A percentile compares a stretch with the other conserved stretches of the same genome.
Evolutionary conservation across 2,329 filamentous ascomycete genomes (phyloP).

Genomic region (Aspergillus piperis): DNA sequence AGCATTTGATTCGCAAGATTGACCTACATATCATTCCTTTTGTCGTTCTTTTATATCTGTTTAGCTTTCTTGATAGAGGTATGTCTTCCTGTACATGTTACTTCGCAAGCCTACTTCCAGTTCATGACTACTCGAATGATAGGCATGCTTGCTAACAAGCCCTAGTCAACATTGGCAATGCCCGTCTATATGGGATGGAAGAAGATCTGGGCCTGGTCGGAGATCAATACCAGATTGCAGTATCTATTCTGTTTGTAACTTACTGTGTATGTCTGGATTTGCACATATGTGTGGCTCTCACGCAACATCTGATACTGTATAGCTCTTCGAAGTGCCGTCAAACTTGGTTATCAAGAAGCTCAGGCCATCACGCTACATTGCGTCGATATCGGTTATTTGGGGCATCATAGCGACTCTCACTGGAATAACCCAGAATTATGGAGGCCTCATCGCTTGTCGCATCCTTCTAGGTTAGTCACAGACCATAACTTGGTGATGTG

Average conservation of each 20-base stretch:
- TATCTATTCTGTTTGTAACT: slow-evolving; percentile 69
- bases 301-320: slow-evolving; percentile 12
- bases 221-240: slow-evolving; percentile 69
- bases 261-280: slow-evolving; percentile 49
- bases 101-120: neutral
- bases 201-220: slow-evolving; percentile 61
- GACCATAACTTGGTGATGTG: too few relatives aligned
- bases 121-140: neutral
- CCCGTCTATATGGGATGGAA: slow-evolving; percentile 65
- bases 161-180: slow-evolving; percentile 71
- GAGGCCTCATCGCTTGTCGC: slow-evolving; percentile 66
- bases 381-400: slow-evolving; percentile 62
- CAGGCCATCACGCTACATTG: slow-evolving; percentile 61
- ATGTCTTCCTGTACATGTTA: slow-evolving; percentile 3
- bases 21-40: slow-evolving; percentile 45
- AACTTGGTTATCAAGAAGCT: slow-evolving; percentile 66
- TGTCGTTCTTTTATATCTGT: slow-evolving; percentile 59
- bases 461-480: slow-evolving; percentile 54
- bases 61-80: slow-evolving; percentile 71
- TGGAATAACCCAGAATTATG: slow-evolving; percentile 67
- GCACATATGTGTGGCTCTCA: neutral
- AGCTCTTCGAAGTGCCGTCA: slow-evolving; percentile 63
- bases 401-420: slow-evolving; percentile 52
- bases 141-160: slow-evolving; percentile 15
- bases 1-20: slow-evolving; percentile 40